These are phyloP conservation scores for Dryas alaskensis DNA, from an alignment of 306 rosid species.

Conservation along the genomic window DNA sequence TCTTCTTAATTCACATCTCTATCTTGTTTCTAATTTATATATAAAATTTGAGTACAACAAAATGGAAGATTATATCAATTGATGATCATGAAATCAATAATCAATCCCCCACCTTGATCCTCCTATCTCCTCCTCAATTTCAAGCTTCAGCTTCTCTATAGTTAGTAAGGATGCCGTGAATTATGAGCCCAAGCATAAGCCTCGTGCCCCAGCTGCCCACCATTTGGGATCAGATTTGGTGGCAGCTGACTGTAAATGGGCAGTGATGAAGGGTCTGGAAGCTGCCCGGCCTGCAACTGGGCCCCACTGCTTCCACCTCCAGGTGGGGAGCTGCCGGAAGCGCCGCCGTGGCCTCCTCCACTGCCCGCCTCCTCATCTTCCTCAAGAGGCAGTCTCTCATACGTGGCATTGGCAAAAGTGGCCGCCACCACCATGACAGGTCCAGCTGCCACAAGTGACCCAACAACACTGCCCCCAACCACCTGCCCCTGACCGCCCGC, in stretches of 20 bases:
- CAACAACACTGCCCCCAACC: conserved; percentile 89
- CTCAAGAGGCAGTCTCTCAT: conserved; percentile 86
- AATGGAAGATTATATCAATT: neutral
- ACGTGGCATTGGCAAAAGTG: conserved; percentile 88
- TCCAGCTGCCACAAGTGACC: conserved; percentile 81
- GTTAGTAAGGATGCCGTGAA: conserved; percentile 57
- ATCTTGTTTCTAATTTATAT: neutral
- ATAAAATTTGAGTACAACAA: conserved; percentile 1
- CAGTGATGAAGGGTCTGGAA: conserved; percentile 67
- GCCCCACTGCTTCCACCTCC: conserved; percentile 43
- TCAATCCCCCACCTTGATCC: no score
- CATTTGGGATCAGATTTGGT: conserved; percentile 62
- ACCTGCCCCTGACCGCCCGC: conserved; percentile 90
- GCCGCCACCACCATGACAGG: conserved; percentile 94
- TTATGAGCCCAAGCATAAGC: conserved; percentile 70
- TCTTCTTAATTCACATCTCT: neutral
- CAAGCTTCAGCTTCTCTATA: neutral
- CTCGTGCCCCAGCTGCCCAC: conserved; percentile 65
- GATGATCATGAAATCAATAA: neutral
- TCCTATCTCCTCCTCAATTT: no score
- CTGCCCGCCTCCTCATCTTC: conserved; percentile 65
- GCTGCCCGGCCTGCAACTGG: conserved; percentile 36
- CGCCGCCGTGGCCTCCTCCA: conserved; percentile 34
- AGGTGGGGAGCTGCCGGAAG: conserved; percentile 41
- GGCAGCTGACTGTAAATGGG: conserved; percentile 51